Conservation (phyloP, 2,329 filamentous ascomycete genomes). For the Dactylellina haptotyla region DNA sequence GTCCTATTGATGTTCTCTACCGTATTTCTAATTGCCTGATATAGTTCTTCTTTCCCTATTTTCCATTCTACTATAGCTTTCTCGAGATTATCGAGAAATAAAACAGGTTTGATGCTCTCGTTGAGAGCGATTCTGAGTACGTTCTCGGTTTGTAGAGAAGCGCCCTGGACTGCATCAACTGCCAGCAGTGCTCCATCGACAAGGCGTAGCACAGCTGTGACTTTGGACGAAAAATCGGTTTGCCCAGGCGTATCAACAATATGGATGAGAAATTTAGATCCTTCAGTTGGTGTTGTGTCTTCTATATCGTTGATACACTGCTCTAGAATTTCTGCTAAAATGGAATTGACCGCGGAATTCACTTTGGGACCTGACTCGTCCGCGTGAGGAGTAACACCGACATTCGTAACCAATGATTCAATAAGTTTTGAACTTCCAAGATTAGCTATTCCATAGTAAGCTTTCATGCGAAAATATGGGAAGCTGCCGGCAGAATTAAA, state of each 20-base stretch:
- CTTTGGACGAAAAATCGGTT: constrained; percentile 99
- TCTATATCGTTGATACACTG: too few species aligned
- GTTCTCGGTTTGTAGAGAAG: constrained; percentile 99
- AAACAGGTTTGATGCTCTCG: constrained; percentile 99
- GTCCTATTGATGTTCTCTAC: constrained; percentile 99
- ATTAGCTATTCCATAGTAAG: too few species aligned
- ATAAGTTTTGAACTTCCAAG: too few species aligned
- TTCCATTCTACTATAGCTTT: constrained; percentile 98
- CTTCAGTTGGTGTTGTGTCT: constrained; percentile 79
- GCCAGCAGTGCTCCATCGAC: constrained; percentile 99
- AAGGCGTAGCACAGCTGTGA: constrained; percentile 98
- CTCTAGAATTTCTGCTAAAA: too few species aligned
- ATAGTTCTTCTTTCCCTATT: constrained; percentile 97
- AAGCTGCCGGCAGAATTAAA: too few species aligned
- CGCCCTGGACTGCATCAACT: constrained; percentile 99
- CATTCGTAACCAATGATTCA: too few species aligned
- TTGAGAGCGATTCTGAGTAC: constrained; percentile 97
- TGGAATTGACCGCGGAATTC: too few species aligned
- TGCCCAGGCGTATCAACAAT: constrained; percentile 99
- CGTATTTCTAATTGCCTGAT: constrained; percentile 99
- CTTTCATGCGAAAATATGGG: too few species aligned
- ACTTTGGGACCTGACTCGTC: too few species aligned
- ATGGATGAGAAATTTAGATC: constrained; percentile 99
- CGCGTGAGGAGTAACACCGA: too few species aligned
- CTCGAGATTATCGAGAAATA: constrained; percentile 99